Base-by-base conservation (phyloP, 257 asterid genomes). In the Nicotiana noctiflora region DNA sequence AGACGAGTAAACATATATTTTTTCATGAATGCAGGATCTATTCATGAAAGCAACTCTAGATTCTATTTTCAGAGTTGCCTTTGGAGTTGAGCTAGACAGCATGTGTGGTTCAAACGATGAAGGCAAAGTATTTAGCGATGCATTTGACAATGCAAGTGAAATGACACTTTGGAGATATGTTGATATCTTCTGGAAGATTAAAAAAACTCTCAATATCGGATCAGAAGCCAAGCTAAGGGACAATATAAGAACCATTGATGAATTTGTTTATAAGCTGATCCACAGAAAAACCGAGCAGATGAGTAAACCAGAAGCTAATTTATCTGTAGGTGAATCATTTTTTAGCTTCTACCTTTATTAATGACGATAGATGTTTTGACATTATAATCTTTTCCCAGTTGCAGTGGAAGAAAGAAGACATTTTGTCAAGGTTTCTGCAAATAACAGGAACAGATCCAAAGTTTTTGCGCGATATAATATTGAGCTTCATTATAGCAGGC, bases 71-170 rank as follows among this genome's bases (percentile, higher is more conserved):
- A 88, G 80, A 81, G 92, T 90, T 46, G 92, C 89, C 0, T 90
- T 87, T 59, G 94, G 92, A 34, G 88, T 87, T 40, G 94, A 90
- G 19, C 68, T 90, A 60, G 89, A 89, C 79, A 88, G 89, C 62
- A 85, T 89, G 92, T 86, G 88, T 76, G 94, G 91, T 57, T 82
- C 92, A 27, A 89, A 84, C 9, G 91, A 90, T 81, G 91, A 87
- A 85, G 92, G 91, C 55, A 60, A 49, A 14, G 76, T 76, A 61
- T 89, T 90, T 60, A 83, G 87, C 77, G 59, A 37, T 59, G 94
- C 94, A 19, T 89, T 90, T 77, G 94, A 89, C 81, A 81, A 86
- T 82, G 92, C 94, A 49, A 90, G 90, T 80, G 91, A 82, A 6
- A 44, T 86, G 85, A 87, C 91, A 21, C 77, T 85, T 12, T 80